Evolutionary conservation across 495 filamentous ascomycete genomes (phyloP).

Genomic region (Neurospora pannonica): DNA sequence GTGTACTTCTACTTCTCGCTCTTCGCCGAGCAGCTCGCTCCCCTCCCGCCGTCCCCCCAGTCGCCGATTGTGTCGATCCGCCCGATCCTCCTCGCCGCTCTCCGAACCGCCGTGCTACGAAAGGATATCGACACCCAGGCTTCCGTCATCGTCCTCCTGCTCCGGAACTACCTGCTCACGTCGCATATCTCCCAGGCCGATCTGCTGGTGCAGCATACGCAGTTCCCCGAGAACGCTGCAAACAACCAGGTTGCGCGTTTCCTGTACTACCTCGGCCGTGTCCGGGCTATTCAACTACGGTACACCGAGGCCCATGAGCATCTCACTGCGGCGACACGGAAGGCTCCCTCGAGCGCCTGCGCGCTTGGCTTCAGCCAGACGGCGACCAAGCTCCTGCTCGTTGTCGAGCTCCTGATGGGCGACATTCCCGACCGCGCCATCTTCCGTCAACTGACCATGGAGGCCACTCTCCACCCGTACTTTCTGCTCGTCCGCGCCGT

Average conservation of each 20-base stretch:
- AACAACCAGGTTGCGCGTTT: slow-evolving; percentile 98
- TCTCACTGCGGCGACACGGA: slow-evolving; percentile 81
- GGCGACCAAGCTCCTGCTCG: slow-evolving; percentile 84
- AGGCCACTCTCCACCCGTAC: slow-evolving; percentile 81
- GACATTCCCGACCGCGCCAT: slow-evolving; percentile 92
- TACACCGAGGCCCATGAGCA: slow-evolving; percentile 97
- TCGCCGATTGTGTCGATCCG: slow-evolving; percentile 79
- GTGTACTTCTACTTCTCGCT: slow-evolving; percentile 97
- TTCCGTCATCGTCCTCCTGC: slow-evolving; percentile 83
- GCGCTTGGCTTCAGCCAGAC: slow-evolving; percentile 92
- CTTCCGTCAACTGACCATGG: slow-evolving; percentile 81
- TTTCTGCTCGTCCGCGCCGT: slow-evolving; percentile 89
- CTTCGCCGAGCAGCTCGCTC: slow-evolving; percentile 82
- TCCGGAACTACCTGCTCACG: slow-evolving; percentile 92
- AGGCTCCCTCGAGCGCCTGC: slow-evolving; percentile 80
- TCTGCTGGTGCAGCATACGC: slow-evolving; percentile 85
- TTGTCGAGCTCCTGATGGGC: slow-evolving; percentile 96
- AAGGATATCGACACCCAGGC: slow-evolving; percentile 96
- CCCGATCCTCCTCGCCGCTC: slow-evolving; percentile 73
- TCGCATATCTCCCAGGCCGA: slow-evolving; percentile 97
- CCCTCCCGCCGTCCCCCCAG: slow-evolving; percentile 75
- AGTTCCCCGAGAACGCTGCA: slow-evolving; percentile 83
- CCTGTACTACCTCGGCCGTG: slow-evolving; percentile 90
- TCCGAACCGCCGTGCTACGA: slow-evolving; percentile 85
- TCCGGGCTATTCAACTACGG: slow-evolving; percentile 88